Evolutionary conservation across 306 rosid species (phyloP), one percentile per base, ranked within the genome.

Genomic region (Vigna trinervia): DNA sequence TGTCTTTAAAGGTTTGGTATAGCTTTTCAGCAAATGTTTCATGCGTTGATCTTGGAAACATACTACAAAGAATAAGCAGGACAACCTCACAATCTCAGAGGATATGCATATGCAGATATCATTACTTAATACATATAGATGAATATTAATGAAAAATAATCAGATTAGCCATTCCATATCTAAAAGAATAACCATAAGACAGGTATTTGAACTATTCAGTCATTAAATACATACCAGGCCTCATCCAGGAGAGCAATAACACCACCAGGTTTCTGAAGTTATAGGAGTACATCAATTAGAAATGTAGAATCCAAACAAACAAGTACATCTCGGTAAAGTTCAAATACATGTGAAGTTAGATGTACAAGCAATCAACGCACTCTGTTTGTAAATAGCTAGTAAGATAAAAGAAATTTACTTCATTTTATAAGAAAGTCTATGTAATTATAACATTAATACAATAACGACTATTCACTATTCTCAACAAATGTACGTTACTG

Each of bases 11-110:
- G 69, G 97, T 90, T 88, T 92, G 97, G 86, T 95, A 95, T 61
- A 95, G 91, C 88, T 90, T 95, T 80, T 89, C 88, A 1, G 99
- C 91, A 85, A 95, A 87, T 69, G 96, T 95, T 75, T 90, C 96
- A 65, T 95, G 85, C 12, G 97, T 95, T 80, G 99, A 92, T 87
- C 96, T 92, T 70, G 99, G 99, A 86, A 95, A 95, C 99, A 95
- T 95, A 80, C 99, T 95, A 78, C 92, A 92, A 76, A 82, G 70
- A 80, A 73, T 74, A 81, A 78, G 72, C 77, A 82, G 66, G 61
- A 72, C 48, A 75, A 41, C 62, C 58, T 86, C 69, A 88, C 72
- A 52, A 78, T 78, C 86, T 77, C 88, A 79, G 30, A 69, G 75
- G 71, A 50, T 43, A 73, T 47, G 57, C 48, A 73, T 8, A 67